phyloP scores from a whole-genome alignment of 2,329 filamentous ascomycete species.

The Diaporthe australafricana region DNA sequence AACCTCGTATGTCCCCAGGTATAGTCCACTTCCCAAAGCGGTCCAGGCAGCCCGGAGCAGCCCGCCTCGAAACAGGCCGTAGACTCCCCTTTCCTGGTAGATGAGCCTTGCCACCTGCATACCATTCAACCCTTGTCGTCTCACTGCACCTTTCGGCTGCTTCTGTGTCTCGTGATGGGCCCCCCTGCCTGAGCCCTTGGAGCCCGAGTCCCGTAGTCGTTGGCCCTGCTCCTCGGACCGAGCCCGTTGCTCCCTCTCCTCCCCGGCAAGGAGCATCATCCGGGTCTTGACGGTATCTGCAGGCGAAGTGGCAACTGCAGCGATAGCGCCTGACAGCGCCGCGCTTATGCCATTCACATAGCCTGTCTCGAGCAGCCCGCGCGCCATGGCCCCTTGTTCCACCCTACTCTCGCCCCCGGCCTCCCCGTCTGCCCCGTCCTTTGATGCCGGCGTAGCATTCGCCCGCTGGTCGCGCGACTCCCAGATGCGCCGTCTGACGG shows the following conservation, averaged over 20 bases:
- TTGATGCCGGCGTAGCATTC: conserved; percentile 30
- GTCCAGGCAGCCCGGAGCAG: conserved; percentile 83
- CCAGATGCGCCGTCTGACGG: conserved; percentile 68
- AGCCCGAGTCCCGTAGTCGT: conserved; percentile 7
- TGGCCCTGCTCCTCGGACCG: conserved; percentile 18
- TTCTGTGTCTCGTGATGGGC: conserved; percentile 43
- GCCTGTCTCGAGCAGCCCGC: conserved; percentile 71
- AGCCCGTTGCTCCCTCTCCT: conserved; percentile 40
- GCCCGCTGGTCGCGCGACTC: conserved; percentile 46
- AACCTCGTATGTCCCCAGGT: conserved; percentile 87
- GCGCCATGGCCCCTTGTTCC: conserved; percentile 36
- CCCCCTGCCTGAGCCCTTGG: conserved; percentile 37
- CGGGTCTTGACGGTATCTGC: conserved; percentile 91
- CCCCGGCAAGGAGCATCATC: conserved; percentile 80
- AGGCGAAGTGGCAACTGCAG: conserved; percentile 86
- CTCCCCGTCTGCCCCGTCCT: conserved; percentile 43
- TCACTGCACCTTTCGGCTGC: conserved; percentile 44
- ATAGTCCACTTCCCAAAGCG: conserved; percentile 83
- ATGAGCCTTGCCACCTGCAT: conserved; percentile 74
- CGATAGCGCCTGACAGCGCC: conserved; percentile 77
- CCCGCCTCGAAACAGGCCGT: conserved; percentile 82
- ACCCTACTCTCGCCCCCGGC: conserved; percentile 46
- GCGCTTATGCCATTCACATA: conserved; percentile 80
- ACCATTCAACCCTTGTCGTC: conserved; percentile 54
- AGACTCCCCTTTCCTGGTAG: conserved; percentile 73